These are phyloP conservation scores for Pseudohyphozyma bogoriensis DNA, from an alignment of 768 basidiomycete species.

Conservation along the genomic window DNA sequence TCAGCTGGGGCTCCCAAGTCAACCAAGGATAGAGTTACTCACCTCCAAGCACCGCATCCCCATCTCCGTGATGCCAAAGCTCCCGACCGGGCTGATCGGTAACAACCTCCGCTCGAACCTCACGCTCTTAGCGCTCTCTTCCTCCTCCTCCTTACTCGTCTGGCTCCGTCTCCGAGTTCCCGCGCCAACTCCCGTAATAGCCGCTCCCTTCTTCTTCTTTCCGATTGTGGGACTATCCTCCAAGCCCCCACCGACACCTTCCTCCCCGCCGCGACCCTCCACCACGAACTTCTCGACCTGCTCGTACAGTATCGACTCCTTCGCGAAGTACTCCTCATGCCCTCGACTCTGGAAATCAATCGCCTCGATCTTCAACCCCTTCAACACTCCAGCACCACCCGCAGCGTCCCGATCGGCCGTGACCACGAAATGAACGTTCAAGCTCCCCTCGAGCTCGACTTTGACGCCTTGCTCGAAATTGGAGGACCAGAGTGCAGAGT, in stretches of 20 bases:
- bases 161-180: conserved; percentile 15
- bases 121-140: neutral
- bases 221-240: neutral
- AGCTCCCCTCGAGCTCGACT: conserved; percentile 15
- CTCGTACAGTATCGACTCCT: conserved; percentile 3
- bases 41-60: conserved; percentile 30
- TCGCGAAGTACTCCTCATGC: conserved; percentile 17
- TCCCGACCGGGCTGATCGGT: conserved; percentile 14
- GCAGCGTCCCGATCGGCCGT: conserved; percentile 15
- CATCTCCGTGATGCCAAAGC: conserved; percentile 27
- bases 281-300: neutral
- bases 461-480: conserved; percentile 7
- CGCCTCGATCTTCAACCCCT: conserved; percentile 20
- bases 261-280: neutral
- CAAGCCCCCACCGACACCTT: neutral
- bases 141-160: neutral
- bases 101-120: neutral
- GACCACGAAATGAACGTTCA: conserved; percentile 25
- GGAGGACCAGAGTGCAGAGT: conserved; percentile 15
- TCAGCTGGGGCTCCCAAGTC: neutral
- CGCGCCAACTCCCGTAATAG: neutral
- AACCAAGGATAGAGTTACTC: neutral
- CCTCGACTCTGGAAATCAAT: conserved; percentile 23
- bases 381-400: neutral
- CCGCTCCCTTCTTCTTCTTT: neutral